Conservation (phyloP, 164 flowering plant genomes). For the Protea cynaroides region DNA sequence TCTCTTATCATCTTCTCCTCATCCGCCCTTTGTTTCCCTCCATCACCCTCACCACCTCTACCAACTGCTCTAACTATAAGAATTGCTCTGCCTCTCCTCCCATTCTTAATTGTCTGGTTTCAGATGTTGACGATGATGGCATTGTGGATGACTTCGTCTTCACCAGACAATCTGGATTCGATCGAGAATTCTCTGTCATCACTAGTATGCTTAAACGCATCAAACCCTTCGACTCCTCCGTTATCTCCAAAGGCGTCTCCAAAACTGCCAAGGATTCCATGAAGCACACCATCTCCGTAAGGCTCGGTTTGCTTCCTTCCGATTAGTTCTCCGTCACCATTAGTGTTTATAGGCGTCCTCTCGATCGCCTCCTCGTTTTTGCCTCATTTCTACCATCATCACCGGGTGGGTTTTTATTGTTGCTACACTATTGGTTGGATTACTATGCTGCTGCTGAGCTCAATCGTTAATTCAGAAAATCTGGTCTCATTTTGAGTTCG, state of each 20-base stretch:
- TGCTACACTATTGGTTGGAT: not conserved
- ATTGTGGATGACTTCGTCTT: slow-evolving; percentile 69
- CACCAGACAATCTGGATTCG: slow-evolving; percentile 45
- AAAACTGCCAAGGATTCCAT: slow-evolving; percentile 74
- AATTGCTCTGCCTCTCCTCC: not conserved
- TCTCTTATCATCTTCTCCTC: no score
- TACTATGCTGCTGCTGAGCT: not conserved
- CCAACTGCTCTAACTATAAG: no score
- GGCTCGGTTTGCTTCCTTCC: slow-evolving; percentile 83
- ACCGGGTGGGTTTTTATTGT: slow-evolving; percentile 47
- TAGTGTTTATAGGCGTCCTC: slow-evolving; percentile 52
- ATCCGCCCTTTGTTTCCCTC: no score
- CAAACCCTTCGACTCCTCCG: slow-evolving; percentile 64
- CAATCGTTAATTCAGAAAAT: not conserved
- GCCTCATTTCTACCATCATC: slow-evolving; percentile 66
- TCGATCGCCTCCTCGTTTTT: slow-evolving; percentile 56
- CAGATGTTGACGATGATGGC: slow-evolving; percentile 62
- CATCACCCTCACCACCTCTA: no score
- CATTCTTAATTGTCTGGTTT: slow-evolving; percentile 42
- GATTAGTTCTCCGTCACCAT: slow-evolving; percentile 69
- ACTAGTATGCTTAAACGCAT: slow-evolving; percentile 61
- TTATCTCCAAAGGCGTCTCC: slow-evolving; percentile 69
- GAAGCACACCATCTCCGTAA: slow-evolving; percentile 80
- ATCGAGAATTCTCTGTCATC: slow-evolving; percentile 69
- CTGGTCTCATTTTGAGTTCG: not conserved